A percentile compares a stretch with the other conserved stretches of the same genome.
Conservation (phyloP, 176 grass and related monocot species). For the Phyllostachys edulis region DNA sequence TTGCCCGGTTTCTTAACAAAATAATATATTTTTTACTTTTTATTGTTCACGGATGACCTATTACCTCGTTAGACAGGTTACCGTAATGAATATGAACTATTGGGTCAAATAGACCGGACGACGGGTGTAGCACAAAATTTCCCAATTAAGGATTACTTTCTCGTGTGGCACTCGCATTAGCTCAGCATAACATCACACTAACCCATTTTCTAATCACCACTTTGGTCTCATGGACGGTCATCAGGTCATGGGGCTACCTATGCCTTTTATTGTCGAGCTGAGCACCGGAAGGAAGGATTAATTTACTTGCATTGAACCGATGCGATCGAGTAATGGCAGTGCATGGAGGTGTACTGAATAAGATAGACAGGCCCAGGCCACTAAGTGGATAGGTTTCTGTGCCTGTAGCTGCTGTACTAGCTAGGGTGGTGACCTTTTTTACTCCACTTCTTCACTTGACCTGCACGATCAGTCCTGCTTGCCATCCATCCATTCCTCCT, state of each 20-base stretch:
- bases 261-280: neutral
- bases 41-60: no score
- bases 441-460: neutral
- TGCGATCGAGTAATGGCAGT: neutral
- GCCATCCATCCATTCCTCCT: neutral
- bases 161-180: neutral
- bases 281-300: neutral
- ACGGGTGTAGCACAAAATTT: no score
- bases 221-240: neutral
- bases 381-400: neutral
- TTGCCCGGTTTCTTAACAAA: no score
- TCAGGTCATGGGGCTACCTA: neutral
- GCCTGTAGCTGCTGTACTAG: neutral
- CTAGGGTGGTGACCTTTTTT: neutral
- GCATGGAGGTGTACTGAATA: neutral
- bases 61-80: no score
- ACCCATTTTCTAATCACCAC: constrained; percentile 12
- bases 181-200: constrained; percentile 30
- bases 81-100: no score
- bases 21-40: no score
- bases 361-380: neutral
- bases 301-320: neutral
- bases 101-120: no score
- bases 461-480: neutral
- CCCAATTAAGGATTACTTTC: neutral